Evolutionary conservation across 2,329 filamentous ascomycete genomes (phyloP).

Genomic region (Trichocomaceae sp.): DNA sequence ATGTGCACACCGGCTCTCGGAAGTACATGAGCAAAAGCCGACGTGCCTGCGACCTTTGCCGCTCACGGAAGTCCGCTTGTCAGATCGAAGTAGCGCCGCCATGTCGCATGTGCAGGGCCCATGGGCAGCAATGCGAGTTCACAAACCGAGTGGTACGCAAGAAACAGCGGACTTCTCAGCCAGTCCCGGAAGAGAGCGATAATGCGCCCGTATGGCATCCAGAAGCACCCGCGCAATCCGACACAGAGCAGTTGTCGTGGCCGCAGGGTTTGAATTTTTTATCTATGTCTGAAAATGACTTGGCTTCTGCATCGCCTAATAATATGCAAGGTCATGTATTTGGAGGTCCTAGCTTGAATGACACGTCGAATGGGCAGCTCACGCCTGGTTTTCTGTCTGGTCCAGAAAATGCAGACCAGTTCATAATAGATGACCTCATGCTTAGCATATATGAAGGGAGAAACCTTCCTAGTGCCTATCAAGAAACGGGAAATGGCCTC

Average conservation of each 20-base stretch:
- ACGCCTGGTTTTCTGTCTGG: neutral
- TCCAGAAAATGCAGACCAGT: constrained; percentile 1
- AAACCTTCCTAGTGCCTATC: neutral
- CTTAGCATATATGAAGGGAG: constrained; percentile 2
- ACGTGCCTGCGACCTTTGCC: constrained; percentile 7
- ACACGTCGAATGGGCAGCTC: neutral
- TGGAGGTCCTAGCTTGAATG: neutral
- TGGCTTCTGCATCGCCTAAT: neutral
- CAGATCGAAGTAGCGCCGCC: constrained; percentile 9
- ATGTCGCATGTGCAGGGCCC: constrained; percentile 10
- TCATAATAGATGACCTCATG: constrained; percentile 9
- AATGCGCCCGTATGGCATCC: neutral
- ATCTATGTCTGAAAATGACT: neutral
- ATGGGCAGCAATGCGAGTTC: constrained; percentile 5
- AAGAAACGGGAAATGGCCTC: neutral
- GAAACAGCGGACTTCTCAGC: neutral
- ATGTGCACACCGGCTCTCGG: neutral
- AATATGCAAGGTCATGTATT: neutral
- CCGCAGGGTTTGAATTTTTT: constrained; percentile 4
- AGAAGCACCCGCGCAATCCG: neutral
- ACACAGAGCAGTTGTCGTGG: constrained; percentile 5
- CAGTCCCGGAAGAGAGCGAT: neutral
- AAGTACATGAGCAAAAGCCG: constrained; percentile 11
- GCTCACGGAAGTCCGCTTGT: constrained; percentile 8
- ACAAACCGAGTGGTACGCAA: constrained; percentile 5